Percentiles rank a stretch among this genome's conserved stretches.
Evolutionary conservation across 192 early-diverging fungal species (phyloP).

Genomic region (Coemansia sp.): DNA sequence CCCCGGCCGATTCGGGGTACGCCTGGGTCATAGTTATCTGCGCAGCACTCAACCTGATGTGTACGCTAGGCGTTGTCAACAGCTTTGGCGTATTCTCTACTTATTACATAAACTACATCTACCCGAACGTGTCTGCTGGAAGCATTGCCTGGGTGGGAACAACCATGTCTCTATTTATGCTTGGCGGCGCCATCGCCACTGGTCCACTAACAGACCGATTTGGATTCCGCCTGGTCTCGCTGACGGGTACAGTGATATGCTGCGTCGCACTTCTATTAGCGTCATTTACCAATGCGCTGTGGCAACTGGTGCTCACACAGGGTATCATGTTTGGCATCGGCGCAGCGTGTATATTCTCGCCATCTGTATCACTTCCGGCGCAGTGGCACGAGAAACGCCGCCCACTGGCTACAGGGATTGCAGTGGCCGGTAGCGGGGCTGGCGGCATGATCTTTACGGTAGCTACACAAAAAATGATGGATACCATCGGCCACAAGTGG

Average conservation of each 20-base stretch:
- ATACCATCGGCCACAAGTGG: slow-evolving; percentile 37
- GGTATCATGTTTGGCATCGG: too few relatives aligned
- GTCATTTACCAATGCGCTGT: slow-evolving; percentile 47
- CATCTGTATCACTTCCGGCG: slow-evolving; percentile 64
- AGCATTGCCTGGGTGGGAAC: slow-evolving; percentile 47
- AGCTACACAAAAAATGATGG: slow-evolving; percentile 61
- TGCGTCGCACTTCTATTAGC: slow-evolving; percentile 24
- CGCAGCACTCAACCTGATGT: slow-evolving; percentile 30
- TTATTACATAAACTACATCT: slow-evolving; percentile 43
- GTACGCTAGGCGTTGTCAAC: slow-evolving; percentile 38
- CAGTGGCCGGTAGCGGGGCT: slow-evolving; percentile 71
- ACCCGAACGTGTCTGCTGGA: slow-evolving; percentile 21
- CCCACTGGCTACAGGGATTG: slow-evolving; percentile 71
- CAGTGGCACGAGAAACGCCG: slow-evolving; percentile 73
- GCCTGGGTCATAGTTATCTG: slow-evolving; percentile 48
- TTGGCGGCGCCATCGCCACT: slow-evolving; percentile 29
- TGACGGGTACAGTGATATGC: slow-evolving; percentile 26
- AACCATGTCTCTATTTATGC: slow-evolving; percentile 31
- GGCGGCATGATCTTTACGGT: slow-evolving; percentile 69
- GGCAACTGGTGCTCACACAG: slow-evolving; percentile 62
- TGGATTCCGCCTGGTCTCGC: slow-evolving; percentile 25
- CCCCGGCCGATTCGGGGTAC: slow-evolving; percentile 19
- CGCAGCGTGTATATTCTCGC: slow-evolving; percentile 38
- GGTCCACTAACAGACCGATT: slow-evolving; percentile 39
- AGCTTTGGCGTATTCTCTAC: slow-evolving; percentile 47